Percentiles rank a stretch among this genome's conserved stretches.
These are phyloP conservation scores for Peronospora tabacina DNA, from an alignment of 352 stramenopile species.

Conservation along the genomic window DNA sequence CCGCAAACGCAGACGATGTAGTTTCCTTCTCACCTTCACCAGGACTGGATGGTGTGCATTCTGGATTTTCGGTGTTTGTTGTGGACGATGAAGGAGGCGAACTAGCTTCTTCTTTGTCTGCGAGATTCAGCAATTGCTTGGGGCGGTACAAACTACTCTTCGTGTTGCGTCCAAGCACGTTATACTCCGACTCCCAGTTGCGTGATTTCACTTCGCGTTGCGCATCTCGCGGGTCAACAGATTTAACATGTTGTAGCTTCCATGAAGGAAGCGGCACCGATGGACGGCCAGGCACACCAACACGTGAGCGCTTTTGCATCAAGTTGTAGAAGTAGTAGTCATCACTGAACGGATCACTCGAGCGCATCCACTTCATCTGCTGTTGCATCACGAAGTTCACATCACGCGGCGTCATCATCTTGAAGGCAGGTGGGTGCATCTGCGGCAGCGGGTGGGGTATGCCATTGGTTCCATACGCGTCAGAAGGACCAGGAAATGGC, in stretches of 20 bases:
- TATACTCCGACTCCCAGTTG: slow-evolving; percentile 63
- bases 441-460: slow-evolving; percentile 24
- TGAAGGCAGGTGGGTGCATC: slow-evolving; percentile 48
- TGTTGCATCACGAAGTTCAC: slow-evolving; percentile 83
- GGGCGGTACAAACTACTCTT: slow-evolving; percentile 75
- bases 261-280: slow-evolving; percentile 62
- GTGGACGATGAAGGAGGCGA: slow-evolving; percentile 9
- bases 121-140: slow-evolving; percentile 56
- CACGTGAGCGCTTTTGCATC: slow-evolving; percentile 61
- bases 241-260: slow-evolving; percentile 82
- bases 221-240: slow-evolving; percentile 48
- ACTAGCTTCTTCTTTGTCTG: slow-evolving; percentile 8
- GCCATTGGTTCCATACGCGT: slow-evolving; percentile 15
- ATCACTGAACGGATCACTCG: slow-evolving; percentile 83
- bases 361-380: slow-evolving; percentile 80
- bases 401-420: slow-evolving; percentile 83
- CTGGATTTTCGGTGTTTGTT: slow-evolving; percentile 16
- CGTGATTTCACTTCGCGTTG: slow-evolving; percentile 60
- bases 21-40: slow-evolving; percentile 8
- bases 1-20: slow-evolving; percentile 5
- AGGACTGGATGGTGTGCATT: slow-evolving; percentile 17
- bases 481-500: slow-evolving; percentile 22
- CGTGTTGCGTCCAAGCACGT: slow-evolving; percentile 70
- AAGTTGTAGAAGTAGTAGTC: slow-evolving; percentile 87
- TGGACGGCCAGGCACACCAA: slow-evolving; percentile 22